Evolutionary conservation across 2,329 filamentous ascomycete genomes (phyloP).

Genomic region (Fusarium albosuccineum): DNA sequence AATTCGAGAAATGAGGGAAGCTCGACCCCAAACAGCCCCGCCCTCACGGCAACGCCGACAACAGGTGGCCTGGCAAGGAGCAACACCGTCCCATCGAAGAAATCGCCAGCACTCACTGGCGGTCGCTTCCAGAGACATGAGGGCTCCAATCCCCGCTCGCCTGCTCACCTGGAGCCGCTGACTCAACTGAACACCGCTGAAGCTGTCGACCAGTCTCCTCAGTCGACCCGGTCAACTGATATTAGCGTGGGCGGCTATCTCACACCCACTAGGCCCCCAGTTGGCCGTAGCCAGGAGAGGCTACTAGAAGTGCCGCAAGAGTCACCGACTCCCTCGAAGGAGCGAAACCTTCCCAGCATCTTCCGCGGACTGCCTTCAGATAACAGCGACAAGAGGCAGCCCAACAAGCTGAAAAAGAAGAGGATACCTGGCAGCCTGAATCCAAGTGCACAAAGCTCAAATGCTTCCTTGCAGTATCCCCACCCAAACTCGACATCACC

Average conservation of each 20-base stretch:
- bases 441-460: slow-evolving; percentile 91
- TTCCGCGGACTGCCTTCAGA: slow-evolving; percentile 77
- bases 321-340: slow-evolving; percentile 69
- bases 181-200: slow-evolving; percentile 50
- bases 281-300: slow-evolving; percentile 64
- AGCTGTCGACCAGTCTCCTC: slow-evolving; percentile 38
- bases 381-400: slow-evolving; percentile 75
- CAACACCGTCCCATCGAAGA: slow-evolving; percentile 94
- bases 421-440: slow-evolving; percentile 80
- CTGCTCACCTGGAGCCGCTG: slow-evolving; percentile 55
- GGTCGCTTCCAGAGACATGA: slow-evolving; percentile 71
- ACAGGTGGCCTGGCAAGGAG: slow-evolving; percentile 73
- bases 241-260: slow-evolving; percentile 42
- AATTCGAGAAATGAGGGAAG: slow-evolving; percentile 82
- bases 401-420: slow-evolving; percentile 94
- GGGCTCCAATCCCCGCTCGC: slow-evolving; percentile 47
- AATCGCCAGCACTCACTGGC: slow-evolving; percentile 78
- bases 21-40: slow-evolving; percentile 76
- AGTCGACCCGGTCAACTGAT: slow-evolving; percentile 49
- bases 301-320: slow-evolving; percentile 59
- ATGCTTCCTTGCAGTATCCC: slow-evolving; percentile 73
- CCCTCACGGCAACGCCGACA: slow-evolving; percentile 65
- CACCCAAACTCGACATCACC: slow-evolving; percentile 62
- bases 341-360: slow-evolving; percentile 76
- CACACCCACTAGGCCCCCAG: slow-evolving; percentile 47